Evolutionary conservation across 306 rosid genomes (phyloP), one percentile per base, ranked within the genome.

Genomic region (Cucurbita maxima): DNA sequence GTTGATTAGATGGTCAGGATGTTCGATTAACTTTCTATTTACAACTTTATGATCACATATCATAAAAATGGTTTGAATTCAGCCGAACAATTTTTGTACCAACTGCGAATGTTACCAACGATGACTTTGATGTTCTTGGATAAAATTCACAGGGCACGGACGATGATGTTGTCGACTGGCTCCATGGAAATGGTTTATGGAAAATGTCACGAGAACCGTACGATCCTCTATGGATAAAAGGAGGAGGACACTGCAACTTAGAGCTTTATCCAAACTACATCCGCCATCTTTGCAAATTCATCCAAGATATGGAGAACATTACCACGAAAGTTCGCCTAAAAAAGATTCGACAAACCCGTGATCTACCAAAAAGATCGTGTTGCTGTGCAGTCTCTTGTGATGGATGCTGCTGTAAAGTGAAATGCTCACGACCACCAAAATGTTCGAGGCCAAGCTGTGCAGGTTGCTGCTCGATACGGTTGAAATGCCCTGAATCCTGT

Each of bases 241-340:
- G 96, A 40, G 99, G 96, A 30, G 97, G 99, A 15, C 99, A 95
- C 85, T 89, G 97, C 86, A 95, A 95, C 88, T 80, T 91, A 84
- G 97, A 95, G 91, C 92, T 95, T 47, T 95, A 91, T 85, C 99
- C 99, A 0, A 97, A 95, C 75, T 95, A 91, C 87, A 91, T 95
- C 61, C 84, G 84, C 82, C 97, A 91, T 80, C 88, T 95, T 45
- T 84, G 88, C 88, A 86, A 84, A 78, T 95, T 85, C 22, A 75
- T 95, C 77, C 91, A 77, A 67, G 97, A 91, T 80, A 89, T 95
- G 96, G 99, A 95, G 82, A 89, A 74, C 72, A 79, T 85, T 72
- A 91, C 97, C 41, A 95, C 99, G 0, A 86, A 78, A 76, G 85
- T 75, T 53, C 93, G 82, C 56, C 91, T 95, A 0, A 84, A 85